Evolutionary conservation across 441 rosid genomes (phyloP), one percentile per base, ranked within the genome.

Genomic region (Pelargonium citronellum): DNA sequence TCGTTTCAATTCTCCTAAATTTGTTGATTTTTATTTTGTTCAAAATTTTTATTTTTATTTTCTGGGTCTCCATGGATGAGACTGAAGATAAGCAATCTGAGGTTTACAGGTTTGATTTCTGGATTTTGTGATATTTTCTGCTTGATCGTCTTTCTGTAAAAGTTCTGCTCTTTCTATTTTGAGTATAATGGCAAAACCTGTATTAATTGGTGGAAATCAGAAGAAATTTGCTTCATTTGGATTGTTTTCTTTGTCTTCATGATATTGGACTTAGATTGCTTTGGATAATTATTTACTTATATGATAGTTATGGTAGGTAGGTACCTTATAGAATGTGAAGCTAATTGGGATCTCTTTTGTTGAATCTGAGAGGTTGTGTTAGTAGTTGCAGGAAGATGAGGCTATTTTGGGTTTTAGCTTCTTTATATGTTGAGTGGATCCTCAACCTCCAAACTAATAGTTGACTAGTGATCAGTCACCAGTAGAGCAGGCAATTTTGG

Each of bases 1-100:
- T 30, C 37, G 37, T 30, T 30, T 30, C 37, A 30, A 30, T 30
- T 30, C 37, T 30, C 37, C 37, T 30, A 30, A 30, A 4, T 30
- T 30, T 30, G 37, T 30, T 0, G 30, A 27, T 27, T 27, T 27
- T n/a, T n/a, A n/a, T 27, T 27, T 27, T 27, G 1, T 27, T 27
- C 30, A 27, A 27, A 1, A 1, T 27, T 27, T 30, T 30, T 30
- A 30, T 30, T 30, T 30, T 30, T 30, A 30, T 30, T 30, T 30
- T 47, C 67, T 2, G 34, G 34, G 22, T 24, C 34, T 8, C 7
- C 12, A 67, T 67, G 55, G 58, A 67, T 19, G 70, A 67, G 47
- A 55, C 7, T 20, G 12, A n/a, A 24, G 9, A 55, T 11, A 47
- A 37, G 37, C 39, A 51, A 1, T 34, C 70, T 10, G 70, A 67